A percentile compares a stretch with the other conserved stretches of the same genome.
Evolutionary conservation across 805 yeast species (phyloP).

Genomic region (Kodamaea laetipori): DNA sequence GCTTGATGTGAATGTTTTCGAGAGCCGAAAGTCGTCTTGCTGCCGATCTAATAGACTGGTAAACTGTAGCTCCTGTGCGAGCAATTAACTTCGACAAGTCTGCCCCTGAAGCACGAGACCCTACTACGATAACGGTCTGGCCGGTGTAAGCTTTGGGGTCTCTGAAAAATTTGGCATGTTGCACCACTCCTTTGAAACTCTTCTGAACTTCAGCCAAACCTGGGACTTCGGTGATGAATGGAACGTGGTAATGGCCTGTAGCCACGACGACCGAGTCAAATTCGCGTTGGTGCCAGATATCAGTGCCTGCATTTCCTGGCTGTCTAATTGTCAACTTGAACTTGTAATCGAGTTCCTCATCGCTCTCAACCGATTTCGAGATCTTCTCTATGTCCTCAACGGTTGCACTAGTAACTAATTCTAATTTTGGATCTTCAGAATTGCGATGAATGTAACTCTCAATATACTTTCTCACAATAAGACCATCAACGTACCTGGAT

Average conservation of each 20-base stretch:
- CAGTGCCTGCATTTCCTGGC: conserved; percentile 23
- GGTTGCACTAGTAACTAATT: conserved; percentile 33
- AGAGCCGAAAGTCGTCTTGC: background rate
- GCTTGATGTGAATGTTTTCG: conserved; percentile 22
- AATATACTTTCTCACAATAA: conserved; percentile 30
- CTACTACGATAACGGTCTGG: conserved; percentile 35
- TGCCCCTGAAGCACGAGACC: conserved; percentile 30
- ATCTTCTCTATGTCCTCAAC: conserved; percentile 41
- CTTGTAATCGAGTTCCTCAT: conserved; percentile 16
- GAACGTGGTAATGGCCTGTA: conserved; percentile 51
- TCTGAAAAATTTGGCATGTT: conserved; percentile 50
- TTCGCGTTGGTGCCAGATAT: conserved; percentile 38
- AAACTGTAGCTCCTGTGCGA: conserved; percentile 24
- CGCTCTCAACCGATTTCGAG: conserved; percentile 3
- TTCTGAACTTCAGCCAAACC: conserved; percentile 41
- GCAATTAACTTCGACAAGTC: conserved; percentile 33
- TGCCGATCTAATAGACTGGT: conserved; percentile 32
- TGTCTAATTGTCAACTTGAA: conserved; percentile 35
- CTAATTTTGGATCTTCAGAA: conserved; percentile 19
- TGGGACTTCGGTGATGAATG: conserved; percentile 45
- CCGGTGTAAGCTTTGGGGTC: conserved; percentile 31
- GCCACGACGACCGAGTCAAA: conserved; percentile 49
- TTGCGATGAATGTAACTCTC: conserved; percentile 28
- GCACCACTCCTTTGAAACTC: conserved; percentile 31
- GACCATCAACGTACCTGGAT: conserved; percentile 29